These are phyloP conservation scores for Phytophthora pistaciae DNA, from an alignment of 352 stramenopile genomes.

Conservation along the genomic window DNA sequence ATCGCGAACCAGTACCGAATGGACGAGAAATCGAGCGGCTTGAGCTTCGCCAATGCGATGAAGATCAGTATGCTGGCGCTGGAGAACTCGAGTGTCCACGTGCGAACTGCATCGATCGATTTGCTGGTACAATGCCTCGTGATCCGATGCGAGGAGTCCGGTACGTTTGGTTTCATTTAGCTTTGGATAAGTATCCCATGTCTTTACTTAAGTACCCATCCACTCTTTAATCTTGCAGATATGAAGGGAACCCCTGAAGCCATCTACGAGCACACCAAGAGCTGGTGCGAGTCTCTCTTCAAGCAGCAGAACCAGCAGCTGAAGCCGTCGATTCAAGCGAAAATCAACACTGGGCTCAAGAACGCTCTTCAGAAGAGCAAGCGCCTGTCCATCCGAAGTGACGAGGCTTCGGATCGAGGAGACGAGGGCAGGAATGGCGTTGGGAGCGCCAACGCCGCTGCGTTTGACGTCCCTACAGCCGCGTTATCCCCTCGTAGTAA, in stretches of 20 bases:
- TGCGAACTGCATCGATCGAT: conserved; percentile 75
- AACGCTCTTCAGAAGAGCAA: conserved; percentile 76
- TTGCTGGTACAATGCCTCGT: conserved; percentile 78
- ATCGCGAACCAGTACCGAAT: conserved; percentile 85
- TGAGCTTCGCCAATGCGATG: conserved; percentile 69
- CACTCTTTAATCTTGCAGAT: conserved; percentile 38
- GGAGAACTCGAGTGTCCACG: conserved; percentile 82
- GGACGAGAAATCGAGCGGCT: conserved; percentile 57
- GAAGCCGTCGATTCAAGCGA: conserved; percentile 82
- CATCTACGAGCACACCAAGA: conserved; percentile 81
- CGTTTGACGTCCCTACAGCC: conserved; percentile 35
- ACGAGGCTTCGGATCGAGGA: conserved; percentile 14
- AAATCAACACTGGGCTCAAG: conserved; percentile 86
- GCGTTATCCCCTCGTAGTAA: conserved; percentile 54
- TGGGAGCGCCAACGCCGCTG: background rate
- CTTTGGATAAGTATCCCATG: background rate
- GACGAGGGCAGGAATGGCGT: conserved; percentile 5
- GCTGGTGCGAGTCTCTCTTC: conserved; percentile 77
- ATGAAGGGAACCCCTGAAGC: conserved; percentile 63
- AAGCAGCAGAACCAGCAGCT: conserved; percentile 73
- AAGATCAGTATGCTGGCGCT: conserved; percentile 71
- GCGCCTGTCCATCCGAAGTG: conserved; percentile 39
- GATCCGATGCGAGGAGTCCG: conserved; percentile 79
- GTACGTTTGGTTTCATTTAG: conserved; percentile 31
- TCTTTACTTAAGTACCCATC: background rate